Conservation (phyloP, 148 eudicot species). For the Vaccinium darrowii region DNA sequence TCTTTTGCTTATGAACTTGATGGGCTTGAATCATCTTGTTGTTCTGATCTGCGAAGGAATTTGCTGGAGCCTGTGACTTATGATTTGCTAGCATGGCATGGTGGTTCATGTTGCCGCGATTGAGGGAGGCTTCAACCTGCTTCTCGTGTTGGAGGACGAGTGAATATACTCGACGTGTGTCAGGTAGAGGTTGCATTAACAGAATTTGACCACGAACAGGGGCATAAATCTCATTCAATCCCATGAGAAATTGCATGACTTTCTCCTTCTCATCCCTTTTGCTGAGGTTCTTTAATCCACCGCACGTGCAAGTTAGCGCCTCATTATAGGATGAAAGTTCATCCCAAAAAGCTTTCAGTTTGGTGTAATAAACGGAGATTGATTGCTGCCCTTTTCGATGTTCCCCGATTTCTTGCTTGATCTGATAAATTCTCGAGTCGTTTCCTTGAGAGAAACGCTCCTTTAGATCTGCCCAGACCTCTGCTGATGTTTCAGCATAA, state of each 20-base stretch:
- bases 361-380: not conserved
- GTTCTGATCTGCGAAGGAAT: not conserved
- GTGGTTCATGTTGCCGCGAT: not conserved
- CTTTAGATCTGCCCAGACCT: not conserved
- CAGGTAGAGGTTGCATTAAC: not conserved
- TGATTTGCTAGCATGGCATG: not conserved
- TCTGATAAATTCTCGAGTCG: not conserved
- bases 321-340: not conserved
- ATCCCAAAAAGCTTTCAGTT: not conserved
- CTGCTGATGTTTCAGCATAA: not conserved
- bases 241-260: not conserved
- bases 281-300: not conserved
- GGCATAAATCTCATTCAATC: not conserved
- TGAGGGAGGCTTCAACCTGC: not conserved
- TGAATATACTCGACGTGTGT: not conserved
- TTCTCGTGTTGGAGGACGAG: slow-evolving; percentile 1
- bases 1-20: not conserved
- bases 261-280: not conserved
- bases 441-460: slow-evolving; percentile 6
- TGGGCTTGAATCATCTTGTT: not conserved
- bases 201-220: not conserved
- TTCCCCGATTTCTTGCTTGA: not conserved
- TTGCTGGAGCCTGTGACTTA: not conserved
- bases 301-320: not conserved
- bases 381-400: not conserved